Percentiles rank a stretch among this genome's conserved stretches.
Evolutionary conservation across 352 stramenopile species (phyloP).

Genomic region (Pythium apleroticum): DNA sequence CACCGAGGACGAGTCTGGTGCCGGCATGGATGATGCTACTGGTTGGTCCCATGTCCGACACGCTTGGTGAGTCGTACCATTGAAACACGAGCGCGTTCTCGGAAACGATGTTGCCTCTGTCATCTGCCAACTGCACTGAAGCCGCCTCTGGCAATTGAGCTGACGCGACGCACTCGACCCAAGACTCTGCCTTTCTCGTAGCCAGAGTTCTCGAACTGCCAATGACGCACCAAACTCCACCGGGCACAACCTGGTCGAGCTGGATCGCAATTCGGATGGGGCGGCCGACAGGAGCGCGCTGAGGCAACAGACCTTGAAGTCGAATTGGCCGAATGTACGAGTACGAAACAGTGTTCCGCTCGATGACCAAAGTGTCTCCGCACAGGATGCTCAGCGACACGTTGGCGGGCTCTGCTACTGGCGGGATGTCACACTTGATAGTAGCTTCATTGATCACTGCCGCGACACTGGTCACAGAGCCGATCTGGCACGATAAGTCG

Average conservation of each 20-base stretch:
- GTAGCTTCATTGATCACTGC: neutral
- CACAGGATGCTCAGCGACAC: conserved; percentile 17
- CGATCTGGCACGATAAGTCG: conserved; percentile 17
- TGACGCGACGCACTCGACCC: conserved; percentile 5
- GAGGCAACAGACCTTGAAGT: conserved; percentile 8
- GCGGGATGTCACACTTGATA: conserved; percentile 10
- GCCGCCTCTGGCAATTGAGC: conserved; percentile 1
- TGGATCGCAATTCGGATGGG: conserved; percentile 5
- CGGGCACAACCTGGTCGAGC: neutral
- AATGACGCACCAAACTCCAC: conserved; percentile 11
- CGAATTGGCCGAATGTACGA: conserved; percentile 15
- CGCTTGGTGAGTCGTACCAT: conserved; percentile 16
- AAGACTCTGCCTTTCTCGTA: neutral
- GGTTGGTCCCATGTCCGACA: conserved; percentile 7
- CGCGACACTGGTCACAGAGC: neutral
- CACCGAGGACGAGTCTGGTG: conserved; percentile 19
- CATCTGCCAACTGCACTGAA: conserved; percentile 8
- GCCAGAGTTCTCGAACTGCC: neutral
- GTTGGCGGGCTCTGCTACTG: conserved; percentile 11
- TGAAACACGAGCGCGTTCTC: conserved; percentile 25
- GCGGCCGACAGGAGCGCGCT: neutral
- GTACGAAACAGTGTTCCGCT: conserved; percentile 5
- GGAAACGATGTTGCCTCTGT: conserved; percentile 14
- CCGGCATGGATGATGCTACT: conserved; percentile 18
- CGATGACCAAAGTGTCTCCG: neutral